Evolutionary conservation across 179 eudicot species (phyloP).

Genomic region (Spinacia oleracea): DNA sequence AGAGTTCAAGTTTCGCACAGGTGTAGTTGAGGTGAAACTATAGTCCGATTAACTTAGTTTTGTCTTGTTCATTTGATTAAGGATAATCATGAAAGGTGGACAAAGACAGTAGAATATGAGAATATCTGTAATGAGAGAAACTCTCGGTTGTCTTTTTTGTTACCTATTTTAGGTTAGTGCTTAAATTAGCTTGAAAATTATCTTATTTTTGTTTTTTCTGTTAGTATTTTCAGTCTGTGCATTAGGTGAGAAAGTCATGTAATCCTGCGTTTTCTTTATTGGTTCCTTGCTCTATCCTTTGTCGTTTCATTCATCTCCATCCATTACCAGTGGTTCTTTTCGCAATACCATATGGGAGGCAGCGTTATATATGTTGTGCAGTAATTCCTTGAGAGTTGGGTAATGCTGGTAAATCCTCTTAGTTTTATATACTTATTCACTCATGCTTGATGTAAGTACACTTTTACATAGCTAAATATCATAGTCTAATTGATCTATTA

Average conservation of each 20-base stretch:
- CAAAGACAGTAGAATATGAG: background rate
- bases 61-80: background rate
- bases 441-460: background rate
- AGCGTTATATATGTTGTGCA: too few species aligned
- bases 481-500: slow-evolving; percentile 4
- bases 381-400: too few species aligned
- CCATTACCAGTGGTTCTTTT: too few species aligned
- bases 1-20: background rate
- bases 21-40: too few species aligned
- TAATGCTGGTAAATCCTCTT: too few species aligned
- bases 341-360: too few species aligned
- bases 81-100: background rate
- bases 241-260: background rate
- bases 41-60: too few species aligned
- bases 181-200: background rate
- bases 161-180: background rate
- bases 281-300: background rate
- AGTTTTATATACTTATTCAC: too few species aligned
- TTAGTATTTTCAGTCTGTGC: background rate
- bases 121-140: background rate
- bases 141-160: background rate
- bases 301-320: background rate
- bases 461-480: background rate
- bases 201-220: background rate
- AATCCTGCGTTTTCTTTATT: background rate